A percentile compares a stretch with the other conserved stretches of the same genome.
These are phyloP conservation scores for Lophiotrema nucula DNA, from an alignment of 495 filamentous ascomycete species.

Conservation along the genomic window DNA sequence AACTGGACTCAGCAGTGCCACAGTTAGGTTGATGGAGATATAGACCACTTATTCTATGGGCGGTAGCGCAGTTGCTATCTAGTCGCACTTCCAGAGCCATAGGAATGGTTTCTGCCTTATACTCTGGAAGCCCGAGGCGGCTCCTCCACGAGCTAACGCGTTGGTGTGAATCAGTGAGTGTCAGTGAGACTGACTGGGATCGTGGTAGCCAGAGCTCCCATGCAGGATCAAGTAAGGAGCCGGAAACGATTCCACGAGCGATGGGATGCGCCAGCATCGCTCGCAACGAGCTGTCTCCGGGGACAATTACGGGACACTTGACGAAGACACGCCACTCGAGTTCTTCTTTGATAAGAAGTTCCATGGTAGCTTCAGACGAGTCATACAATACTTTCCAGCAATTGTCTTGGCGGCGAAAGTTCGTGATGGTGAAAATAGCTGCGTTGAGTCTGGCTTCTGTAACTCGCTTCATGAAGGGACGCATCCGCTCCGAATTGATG, in stretches of 20 bases:
- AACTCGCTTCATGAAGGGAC: not conserved
- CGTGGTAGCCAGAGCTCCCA: constrained; percentile 31
- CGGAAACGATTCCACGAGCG: constrained; percentile 49
- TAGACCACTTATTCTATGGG: constrained; percentile 51
- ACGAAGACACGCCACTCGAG: constrained; percentile 58
- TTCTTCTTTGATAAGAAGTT: constrained; percentile 48
- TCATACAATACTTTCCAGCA: constrained; percentile 44
- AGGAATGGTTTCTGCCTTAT: constrained; percentile 45
- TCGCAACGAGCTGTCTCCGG: constrained; percentile 46
- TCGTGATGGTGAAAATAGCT: constrained; percentile 48
- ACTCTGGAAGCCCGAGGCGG: constrained; percentile 30
- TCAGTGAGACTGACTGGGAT: not conserved
- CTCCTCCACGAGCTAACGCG: constrained; percentile 26
- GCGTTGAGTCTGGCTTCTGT: constrained; percentile 34
- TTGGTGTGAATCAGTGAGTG: constrained; percentile 2
- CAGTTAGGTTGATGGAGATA: constrained; percentile 62
- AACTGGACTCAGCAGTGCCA: constrained; percentile 60
- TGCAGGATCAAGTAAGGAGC: constrained; percentile 16
- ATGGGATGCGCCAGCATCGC: constrained; percentile 54
- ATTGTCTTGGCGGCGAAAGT: constrained; percentile 48
- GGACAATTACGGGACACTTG: constrained; percentile 42
- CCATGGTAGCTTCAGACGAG: constrained; percentile 48
- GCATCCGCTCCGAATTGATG: too few species aligned
- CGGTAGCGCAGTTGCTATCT: constrained; percentile 27
- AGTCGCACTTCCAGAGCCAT: constrained; percentile 37